Evolutionary conservation across 179 eudicot genomes (phyloP).

Genomic region (Sideroxylon spinosum): DNA sequence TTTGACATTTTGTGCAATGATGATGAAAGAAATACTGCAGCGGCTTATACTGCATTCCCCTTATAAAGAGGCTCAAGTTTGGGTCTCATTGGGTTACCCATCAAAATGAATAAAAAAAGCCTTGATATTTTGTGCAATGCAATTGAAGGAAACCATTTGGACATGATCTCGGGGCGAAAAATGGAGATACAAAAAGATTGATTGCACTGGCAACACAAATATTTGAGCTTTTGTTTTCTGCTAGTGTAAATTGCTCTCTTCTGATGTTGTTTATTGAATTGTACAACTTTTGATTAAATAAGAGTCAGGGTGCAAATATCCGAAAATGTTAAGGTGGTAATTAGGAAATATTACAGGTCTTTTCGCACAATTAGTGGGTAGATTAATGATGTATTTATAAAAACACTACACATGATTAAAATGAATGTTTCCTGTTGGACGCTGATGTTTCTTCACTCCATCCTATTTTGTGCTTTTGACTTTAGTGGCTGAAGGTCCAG

Average conservation of each 20-base stretch:
- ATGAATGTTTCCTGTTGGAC: not conserved
- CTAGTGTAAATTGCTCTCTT: too few species aligned
- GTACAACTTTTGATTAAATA: not conserved
- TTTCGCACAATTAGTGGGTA: slow-evolving; percentile 4
- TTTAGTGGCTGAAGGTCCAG: slow-evolving; percentile 58
- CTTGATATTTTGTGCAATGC: too few species aligned
- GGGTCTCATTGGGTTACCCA: too few species aligned
- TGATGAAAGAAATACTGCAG: not conserved
- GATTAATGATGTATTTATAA: not conserved
- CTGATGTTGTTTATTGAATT: not conserved
- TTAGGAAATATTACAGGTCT: not conserved
- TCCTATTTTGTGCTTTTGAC: slow-evolving; percentile 15
- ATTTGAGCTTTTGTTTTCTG: not conserved
- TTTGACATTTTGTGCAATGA: not conserved
- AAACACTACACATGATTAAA: not conserved
- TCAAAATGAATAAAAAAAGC: too few species aligned
- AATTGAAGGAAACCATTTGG: too few species aligned
- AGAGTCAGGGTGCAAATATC: not conserved
- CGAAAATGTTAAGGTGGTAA: not conserved
- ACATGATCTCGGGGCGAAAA: too few species aligned
- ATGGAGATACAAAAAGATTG: not conserved
- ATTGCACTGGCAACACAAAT: not conserved
- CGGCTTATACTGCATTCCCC: too few species aligned
- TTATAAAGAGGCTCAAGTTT: too few species aligned
- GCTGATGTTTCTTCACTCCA: slow-evolving; percentile 3